Percentiles rank a stretch among this genome's conserved stretches.
Conservation (phyloP, 1,284 basidiomycete species). For the Fomitopsis schrenkii region DNA sequence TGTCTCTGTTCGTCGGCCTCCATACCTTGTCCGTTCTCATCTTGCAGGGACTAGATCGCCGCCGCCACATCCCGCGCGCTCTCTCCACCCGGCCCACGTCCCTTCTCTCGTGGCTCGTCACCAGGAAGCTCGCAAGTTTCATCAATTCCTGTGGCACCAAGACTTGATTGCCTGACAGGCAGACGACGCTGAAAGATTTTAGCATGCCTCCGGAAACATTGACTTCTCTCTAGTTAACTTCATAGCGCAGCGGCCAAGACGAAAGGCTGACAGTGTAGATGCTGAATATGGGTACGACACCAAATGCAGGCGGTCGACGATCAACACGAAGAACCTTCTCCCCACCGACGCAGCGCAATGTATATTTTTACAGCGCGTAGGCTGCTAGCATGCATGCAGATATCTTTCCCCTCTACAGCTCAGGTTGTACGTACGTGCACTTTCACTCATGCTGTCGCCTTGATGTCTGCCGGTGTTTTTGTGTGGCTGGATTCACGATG, state of each 20-base stretch:
- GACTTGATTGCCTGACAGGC: too few species aligned
- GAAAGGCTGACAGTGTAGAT: slow-evolving; percentile 19
- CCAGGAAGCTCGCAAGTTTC: slow-evolving; percentile 2
- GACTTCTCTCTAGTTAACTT: slow-evolving; percentile 16
- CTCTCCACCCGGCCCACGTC: slow-evolving; percentile 13
- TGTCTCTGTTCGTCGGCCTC: slow-evolving; percentile 30
- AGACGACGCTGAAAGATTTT: slow-evolving; percentile 11
- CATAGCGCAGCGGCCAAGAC: slow-evolving; percentile 25
- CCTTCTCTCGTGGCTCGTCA: slow-evolving; percentile 7
- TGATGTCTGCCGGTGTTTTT: slow-evolving; percentile 3
- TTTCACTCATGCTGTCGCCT: slow-evolving; percentile 20
- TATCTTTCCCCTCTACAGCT: slow-evolving; percentile 15
- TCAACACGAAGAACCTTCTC: slow-evolving; percentile 12
- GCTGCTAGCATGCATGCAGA: slow-evolving; percentile 15
- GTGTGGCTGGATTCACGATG: slow-evolving; percentile 2
- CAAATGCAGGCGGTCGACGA: slow-evolving; percentile 31
- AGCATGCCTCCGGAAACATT: slow-evolving; percentile 12
- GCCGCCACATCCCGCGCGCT: slow-evolving; percentile 20
- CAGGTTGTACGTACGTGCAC: slow-evolving; percentile 35
- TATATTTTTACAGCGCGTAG: slow-evolving; percentile 11
- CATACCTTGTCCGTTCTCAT: slow-evolving; percentile 36
- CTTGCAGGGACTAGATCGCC: slow-evolving; percentile 54
- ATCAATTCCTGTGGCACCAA: neutral
- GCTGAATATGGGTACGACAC: slow-evolving; percentile 20
- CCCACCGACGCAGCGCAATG: slow-evolving; percentile 14